Evolutionary conservation across 768 basidiomycete genomes (phyloP).

Genomic region (Suillus occidentalis): DNA sequence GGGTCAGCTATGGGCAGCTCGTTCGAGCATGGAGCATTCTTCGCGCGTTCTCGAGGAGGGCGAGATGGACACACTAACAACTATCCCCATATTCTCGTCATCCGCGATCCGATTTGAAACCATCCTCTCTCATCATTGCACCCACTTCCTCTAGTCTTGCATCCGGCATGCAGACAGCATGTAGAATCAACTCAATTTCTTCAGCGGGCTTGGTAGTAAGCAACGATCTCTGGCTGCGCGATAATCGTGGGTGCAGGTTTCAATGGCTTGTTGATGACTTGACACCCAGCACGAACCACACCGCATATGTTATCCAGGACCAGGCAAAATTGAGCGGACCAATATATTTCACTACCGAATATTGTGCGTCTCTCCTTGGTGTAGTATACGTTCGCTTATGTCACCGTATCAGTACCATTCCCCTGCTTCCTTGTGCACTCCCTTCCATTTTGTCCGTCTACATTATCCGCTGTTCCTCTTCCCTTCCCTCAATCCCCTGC

Average conservation of each 20-base stretch:
- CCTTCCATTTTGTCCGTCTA: constrained; percentile 72
- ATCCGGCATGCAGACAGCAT: constrained; percentile 55
- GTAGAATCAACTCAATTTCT: constrained; percentile 47
- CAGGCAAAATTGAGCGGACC: constrained; percentile 62
- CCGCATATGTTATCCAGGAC: constrained; percentile 63
- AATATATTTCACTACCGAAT: constrained; percentile 74
- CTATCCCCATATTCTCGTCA: constrained; percentile 14
- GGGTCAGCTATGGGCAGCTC: constrained; percentile 23
- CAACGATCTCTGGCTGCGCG: constrained; percentile 57
- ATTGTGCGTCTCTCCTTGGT: constrained; percentile 18
- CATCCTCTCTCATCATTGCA: constrained; percentile 56
- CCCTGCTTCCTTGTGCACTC: constrained; percentile 68
- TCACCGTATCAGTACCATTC: constrained; percentile 52
- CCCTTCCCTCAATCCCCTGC: constrained; percentile 45
- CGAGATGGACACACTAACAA: constrained; percentile 14
- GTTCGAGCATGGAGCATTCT: constrained; percentile 20
- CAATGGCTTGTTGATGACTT: constrained; percentile 70
- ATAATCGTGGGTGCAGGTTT: constrained; percentile 57
- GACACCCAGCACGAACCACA: constrained; percentile 71
- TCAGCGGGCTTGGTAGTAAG: constrained; percentile 41
- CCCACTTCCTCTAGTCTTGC: constrained; percentile 46
- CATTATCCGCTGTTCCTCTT: constrained; percentile 70
- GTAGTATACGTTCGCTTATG: not conserved
- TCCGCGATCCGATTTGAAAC: constrained; percentile 16
- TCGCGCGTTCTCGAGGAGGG: constrained; percentile 4